Conservation (phyloP, 306 rosid genomes). For the Glycyrrhiza uralensis region DNA sequence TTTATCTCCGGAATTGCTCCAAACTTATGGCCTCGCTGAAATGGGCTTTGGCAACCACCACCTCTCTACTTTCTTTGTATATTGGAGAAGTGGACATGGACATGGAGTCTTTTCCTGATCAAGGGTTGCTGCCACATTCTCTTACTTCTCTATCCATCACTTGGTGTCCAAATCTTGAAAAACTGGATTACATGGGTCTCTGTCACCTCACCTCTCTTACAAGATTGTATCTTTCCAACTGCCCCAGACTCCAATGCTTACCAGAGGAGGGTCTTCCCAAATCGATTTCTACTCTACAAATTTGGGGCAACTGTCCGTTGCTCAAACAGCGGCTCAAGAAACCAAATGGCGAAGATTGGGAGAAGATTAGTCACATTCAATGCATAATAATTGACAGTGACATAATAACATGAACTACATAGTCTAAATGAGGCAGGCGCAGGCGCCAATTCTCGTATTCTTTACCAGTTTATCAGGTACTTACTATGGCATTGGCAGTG, state of each 20-base stretch:
- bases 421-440: background rate
- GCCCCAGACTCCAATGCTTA: slow-evolving; percentile 17
- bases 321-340: background rate
- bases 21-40: background rate
- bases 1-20: background rate
- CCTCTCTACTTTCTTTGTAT: background rate
- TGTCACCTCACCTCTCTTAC: slow-evolving; percentile 3
- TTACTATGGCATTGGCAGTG: too few relatives aligned
- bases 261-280: slow-evolving; percentile 26
- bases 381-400: background rate
- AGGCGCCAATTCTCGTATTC: background rate
- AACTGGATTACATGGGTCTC: slow-evolving; percentile 11
- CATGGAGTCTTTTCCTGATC: slow-evolving; percentile 25
- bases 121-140: slow-evolving; percentile 11
- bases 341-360: slow-evolving; percentile 31
- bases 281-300: background rate
- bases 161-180: background rate
- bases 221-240: fast-evolving
- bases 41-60: background rate
- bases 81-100: background rate
- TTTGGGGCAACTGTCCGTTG: background rate
- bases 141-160: fast-evolving
- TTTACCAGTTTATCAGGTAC: background rate
- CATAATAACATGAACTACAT: background rate
- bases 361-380: slow-evolving; percentile 28